These are phyloP conservation scores for Coprinopsis sp. DNA, from an alignment of 768 basidiomycete species.

Conservation along the genomic window DNA sequence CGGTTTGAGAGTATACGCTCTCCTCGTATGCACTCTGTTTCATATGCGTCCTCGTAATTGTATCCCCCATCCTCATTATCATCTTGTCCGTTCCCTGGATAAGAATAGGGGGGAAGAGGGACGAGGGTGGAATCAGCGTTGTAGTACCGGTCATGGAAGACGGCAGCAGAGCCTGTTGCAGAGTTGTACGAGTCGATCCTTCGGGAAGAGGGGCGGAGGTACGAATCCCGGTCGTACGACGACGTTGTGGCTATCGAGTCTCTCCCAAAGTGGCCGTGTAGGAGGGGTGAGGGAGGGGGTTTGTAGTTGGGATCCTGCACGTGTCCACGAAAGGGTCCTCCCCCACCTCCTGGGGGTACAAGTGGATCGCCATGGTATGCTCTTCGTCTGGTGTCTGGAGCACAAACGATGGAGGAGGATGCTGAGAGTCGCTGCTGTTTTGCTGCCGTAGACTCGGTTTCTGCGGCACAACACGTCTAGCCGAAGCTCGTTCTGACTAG, in stretches of 20 bases:
- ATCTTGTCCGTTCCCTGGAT: no score
- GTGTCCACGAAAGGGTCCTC: slow-evolving; percentile 5
- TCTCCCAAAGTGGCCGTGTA: slow-evolving; percentile 45
- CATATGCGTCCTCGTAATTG: slow-evolving; percentile 7
- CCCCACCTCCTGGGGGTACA: no score
- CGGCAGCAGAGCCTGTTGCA: slow-evolving; percentile 4
- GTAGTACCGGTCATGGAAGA: no score
- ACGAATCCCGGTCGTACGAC: slow-evolving; percentile 33
- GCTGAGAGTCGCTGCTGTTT: slow-evolving; percentile 8
- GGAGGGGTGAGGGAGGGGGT: slow-evolving; percentile 34
- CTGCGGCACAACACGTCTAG: slow-evolving; percentile 27
- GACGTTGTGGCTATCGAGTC: slow-evolving; percentile 39
- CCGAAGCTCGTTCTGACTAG: slow-evolving; percentile 54
- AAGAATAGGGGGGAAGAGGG: no score
- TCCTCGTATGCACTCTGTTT: slow-evolving; percentile 29
- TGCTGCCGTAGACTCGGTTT: slow-evolving; percentile 12
- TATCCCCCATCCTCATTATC: no score
- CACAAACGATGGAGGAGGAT: no score
- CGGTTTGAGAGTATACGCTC: slow-evolving; percentile 36
- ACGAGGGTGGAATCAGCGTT: no score
- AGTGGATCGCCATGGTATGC: no score
- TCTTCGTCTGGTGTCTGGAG: no score
- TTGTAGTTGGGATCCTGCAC: slow-evolving; percentile 4
- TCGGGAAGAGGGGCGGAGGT: slow-evolving; percentile 14
- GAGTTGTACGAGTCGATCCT: slow-evolving; percentile 4